Conservation (phyloP, 2,329 filamentous ascomycete species). For the Cercospora zeae-maydis region DNA sequence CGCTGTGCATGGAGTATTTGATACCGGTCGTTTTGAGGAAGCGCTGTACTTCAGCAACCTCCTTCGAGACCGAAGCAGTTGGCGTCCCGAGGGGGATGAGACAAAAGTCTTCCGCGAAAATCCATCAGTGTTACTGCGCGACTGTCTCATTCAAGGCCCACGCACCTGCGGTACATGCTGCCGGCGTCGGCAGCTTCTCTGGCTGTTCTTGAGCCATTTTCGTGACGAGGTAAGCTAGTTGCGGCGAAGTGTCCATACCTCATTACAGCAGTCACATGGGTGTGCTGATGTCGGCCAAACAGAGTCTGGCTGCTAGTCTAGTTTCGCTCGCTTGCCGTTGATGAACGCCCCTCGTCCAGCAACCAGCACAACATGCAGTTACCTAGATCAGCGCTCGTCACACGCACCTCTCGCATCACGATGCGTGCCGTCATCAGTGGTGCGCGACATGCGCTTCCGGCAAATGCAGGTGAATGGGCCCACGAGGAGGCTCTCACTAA, state of each 20-base stretch:
- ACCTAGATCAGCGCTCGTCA: neutral
- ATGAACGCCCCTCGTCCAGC: neutral
- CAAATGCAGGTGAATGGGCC: neutral
- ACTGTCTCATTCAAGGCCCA: neutral
- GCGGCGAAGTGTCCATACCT: slow-evolving; percentile 33
- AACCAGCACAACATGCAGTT: neutral
- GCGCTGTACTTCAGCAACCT: slow-evolving; percentile 85
- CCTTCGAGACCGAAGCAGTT: slow-evolving; percentile 51
- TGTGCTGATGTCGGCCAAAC: neutral
- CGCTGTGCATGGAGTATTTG: slow-evolving; percentile 85
- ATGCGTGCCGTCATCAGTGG: neutral
- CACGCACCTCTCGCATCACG: neutral
- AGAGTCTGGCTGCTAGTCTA: neutral
- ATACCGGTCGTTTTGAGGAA: slow-evolving; percentile 77
- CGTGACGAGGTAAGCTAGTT: slow-evolving; percentile 28
- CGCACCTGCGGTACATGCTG: slow-evolving; percentile 64
- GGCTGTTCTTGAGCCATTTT: slow-evolving; percentile 33
- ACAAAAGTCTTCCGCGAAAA: slow-evolving; percentile 65
- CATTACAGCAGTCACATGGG: neutral
- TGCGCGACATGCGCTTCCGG: neutral
- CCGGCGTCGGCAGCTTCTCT: slow-evolving; percentile 56
- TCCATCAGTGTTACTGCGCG: neutral
- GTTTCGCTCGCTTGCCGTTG: neutral
- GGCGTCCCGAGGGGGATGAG: slow-evolving; percentile 69
- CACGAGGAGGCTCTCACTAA: neutral